Evolutionary conservation across 148 eudicot species (phyloP), one percentile per base, ranked within the genome.

Genomic region (Suaeda aralocaspica): DNA sequence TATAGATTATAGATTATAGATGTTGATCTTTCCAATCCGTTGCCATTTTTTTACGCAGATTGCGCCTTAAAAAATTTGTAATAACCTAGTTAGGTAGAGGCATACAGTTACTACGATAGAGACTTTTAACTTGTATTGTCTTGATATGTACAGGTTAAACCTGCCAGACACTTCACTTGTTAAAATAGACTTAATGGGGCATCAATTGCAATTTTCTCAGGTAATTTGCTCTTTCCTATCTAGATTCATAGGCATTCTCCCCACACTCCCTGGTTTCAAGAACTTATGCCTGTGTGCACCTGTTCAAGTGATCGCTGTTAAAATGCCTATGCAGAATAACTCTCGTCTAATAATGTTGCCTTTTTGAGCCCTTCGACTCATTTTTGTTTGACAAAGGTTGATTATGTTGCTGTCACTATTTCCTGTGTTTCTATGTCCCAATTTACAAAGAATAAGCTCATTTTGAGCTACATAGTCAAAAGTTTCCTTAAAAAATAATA

Each of bases 171-270:
- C 98, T 36, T 89, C 91, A 61, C 79, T 87, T 44, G 81, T 92
- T 67, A 31, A 63, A 11, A 81, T 92, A 79, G 98, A 92, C 64
- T 80, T 86, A 72, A 66, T 92, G 25, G 91, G 93, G 48, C 83
- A 89, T 82, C 86, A 89, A 72, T 82, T 92, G 55, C 89, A 89
- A 31, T 92, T 92, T 85, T 74, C 90, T 42, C 98, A 92, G 98
- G 96, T 92, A 81, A 74, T 10, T 29, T 53, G 5, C 62, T 45
- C 6, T 8, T 48, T 58, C 22, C 31, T 24, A 10, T 42, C 56
- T 24, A 22, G 34, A 50, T 48, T 71, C 25, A 22, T 15, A 25
- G 25, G 26, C 44, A 42, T 34, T 34, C 49, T n/a, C 21, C 30
- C 26, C 36, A 15, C 19, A 42, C 48, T 24, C 28, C 2, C 16